Evolutionary conservation across 2,329 filamentous ascomycete species (phyloP).

Genomic region (Paraconiothyrium sp.): DNA sequence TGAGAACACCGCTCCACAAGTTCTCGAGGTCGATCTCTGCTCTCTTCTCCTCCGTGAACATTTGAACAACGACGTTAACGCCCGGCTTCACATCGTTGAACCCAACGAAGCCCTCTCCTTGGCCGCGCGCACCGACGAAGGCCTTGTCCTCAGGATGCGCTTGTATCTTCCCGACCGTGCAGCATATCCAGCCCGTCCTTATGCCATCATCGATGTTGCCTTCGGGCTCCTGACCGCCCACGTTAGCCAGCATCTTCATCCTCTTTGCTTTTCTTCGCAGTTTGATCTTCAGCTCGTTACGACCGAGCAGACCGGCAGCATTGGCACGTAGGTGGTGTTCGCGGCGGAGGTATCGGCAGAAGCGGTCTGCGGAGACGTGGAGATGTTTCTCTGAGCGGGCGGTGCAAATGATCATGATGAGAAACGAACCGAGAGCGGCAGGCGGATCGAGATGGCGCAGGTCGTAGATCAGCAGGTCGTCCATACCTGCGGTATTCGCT

Average conservation of each 20-base stretch:
- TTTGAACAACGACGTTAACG: constrained; percentile 73
- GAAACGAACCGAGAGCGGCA: constrained; percentile 83
- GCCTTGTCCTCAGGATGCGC: constrained; percentile 55
- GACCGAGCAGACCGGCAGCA: constrained; percentile 87
- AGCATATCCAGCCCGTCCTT: constrained; percentile 94
- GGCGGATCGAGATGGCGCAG: constrained; percentile 85
- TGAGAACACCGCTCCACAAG: constrained; percentile 65
- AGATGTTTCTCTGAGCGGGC: constrained; percentile 93
- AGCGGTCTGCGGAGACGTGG: constrained; percentile 87
- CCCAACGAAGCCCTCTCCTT: constrained; percentile 71
- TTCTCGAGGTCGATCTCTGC: constrained; percentile 72
- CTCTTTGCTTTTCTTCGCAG: constrained; percentile 81
- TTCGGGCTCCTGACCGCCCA: constrained; percentile 63
- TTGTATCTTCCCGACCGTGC: constrained; percentile 80
- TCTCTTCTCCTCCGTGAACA: constrained; percentile 76
- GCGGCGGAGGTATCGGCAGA: constrained; percentile 84
- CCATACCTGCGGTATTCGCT: constrained; percentile 85
- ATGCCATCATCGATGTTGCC: constrained; percentile 81
- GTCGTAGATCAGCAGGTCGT: constrained; percentile 82
- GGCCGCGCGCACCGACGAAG: constrained; percentile 33
- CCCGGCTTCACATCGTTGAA: constrained; percentile 72
- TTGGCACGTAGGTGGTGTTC: constrained; percentile 76
- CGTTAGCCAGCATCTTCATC: constrained; percentile 80
- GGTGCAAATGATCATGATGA: constrained; percentile 93
- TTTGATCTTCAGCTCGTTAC: constrained; percentile 91